These are phyloP conservation scores for Sindora glabra DNA, from an alignment of 306 rosid genomes.

Conservation along the genomic window DNA sequence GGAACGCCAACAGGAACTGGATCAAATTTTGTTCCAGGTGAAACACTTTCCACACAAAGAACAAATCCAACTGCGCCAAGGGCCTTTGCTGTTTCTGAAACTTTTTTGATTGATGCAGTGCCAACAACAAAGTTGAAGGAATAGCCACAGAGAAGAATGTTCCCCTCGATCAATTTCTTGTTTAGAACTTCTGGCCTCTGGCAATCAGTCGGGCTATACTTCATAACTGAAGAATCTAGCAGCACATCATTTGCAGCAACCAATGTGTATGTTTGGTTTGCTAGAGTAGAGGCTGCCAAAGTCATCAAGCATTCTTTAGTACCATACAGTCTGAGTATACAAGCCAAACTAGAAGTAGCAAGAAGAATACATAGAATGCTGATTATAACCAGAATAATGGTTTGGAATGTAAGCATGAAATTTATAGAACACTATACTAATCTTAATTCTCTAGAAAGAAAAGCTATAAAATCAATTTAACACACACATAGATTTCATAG, in stretches of 20 bases:
- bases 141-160: constrained; percentile 96
- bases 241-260: constrained; percentile 91
- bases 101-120: constrained; percentile 83
- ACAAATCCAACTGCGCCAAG: constrained; percentile 98
- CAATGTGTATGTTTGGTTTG: constrained; percentile 66
- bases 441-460: background rate
- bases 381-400: too few relatives aligned
- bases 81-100: constrained; percentile 79
- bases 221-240: constrained; percentile 82
- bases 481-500: too few relatives aligned
- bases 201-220: constrained; percentile 88
- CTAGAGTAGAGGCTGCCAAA: constrained; percentile 70
- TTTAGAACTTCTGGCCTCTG: constrained; percentile 88
- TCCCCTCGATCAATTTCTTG: constrained; percentile 84
- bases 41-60: constrained; percentile 84
- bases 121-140: constrained; percentile 89
- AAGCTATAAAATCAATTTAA: too few relatives aligned
- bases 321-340: background rate
- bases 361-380: too few relatives aligned
- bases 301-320: constrained; percentile 21
- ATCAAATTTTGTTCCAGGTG: constrained; percentile 90
- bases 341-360: background rate
- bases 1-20: constrained; percentile 93
- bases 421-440: background rate
- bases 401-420: too few relatives aligned